Percentiles rank a stretch among this genome's conserved stretches.
Evolutionary conservation across 805 yeast genomes (phyloP).

Genomic region (Yarrowia osloensis): DNA sequence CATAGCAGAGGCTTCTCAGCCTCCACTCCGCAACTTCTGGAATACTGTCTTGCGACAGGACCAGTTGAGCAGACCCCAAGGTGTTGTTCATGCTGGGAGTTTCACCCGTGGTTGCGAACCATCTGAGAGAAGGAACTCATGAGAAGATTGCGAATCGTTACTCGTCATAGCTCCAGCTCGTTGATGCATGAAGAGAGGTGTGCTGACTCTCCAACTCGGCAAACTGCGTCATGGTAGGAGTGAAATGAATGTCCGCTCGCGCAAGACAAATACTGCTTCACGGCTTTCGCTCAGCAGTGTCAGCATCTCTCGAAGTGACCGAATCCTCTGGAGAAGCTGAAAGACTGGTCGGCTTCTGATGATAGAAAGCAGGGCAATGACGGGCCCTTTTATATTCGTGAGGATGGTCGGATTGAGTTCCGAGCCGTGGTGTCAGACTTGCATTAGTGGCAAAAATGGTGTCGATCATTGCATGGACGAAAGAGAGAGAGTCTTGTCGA

Average conservation of each 20-base stretch:
- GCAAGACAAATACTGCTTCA: background rate
- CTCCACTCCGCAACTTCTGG: background rate
- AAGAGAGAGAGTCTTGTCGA: too few species aligned
- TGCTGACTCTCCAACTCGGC: background rate
- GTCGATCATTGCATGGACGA: too few species aligned
- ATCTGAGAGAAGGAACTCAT: background rate
- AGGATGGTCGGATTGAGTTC: background rate
- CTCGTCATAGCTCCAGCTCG: background rate
- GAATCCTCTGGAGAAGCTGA: background rate
- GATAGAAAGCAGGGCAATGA: background rate
- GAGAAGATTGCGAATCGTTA: background rate
- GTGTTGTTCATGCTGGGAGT: background rate
- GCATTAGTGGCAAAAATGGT: too few species aligned
- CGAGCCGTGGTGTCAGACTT: too few species aligned
- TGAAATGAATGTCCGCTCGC: background rate
- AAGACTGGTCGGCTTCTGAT: background rate
- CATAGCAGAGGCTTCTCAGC: background rate
- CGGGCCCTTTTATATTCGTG: background rate
- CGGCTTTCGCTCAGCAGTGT: background rate
- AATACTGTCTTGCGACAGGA: background rate
- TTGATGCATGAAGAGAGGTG: background rate
- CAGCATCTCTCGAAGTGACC: background rate
- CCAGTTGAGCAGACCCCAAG: background rate
- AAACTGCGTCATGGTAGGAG: background rate
- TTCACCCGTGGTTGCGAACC: constrained; percentile 6